These are phyloP conservation scores for Umbellularia californica DNA, from an alignment of 164 flowering plant species.

Conservation along the genomic window DNA sequence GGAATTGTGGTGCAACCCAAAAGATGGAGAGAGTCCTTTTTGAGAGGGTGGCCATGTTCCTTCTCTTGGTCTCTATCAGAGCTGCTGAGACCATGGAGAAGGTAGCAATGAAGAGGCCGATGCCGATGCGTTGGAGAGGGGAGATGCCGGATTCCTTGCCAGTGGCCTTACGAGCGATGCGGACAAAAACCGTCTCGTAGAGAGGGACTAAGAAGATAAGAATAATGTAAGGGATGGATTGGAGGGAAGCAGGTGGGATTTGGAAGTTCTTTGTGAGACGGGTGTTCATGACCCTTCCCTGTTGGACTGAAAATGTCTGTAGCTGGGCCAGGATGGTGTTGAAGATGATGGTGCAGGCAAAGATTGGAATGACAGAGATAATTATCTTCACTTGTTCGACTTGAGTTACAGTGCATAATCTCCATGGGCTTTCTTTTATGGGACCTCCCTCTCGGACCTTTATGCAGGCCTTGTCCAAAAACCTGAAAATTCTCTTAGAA, in stretches of 20 bases:
- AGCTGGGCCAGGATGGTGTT: conserved; percentile 77
- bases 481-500: conserved; percentile 36
- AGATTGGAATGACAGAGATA: conserved; percentile 57
- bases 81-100: conserved; percentile 83
- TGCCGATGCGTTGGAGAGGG: conserved; percentile 59
- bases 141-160: conserved; percentile 54
- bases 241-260: conserved; percentile 78
- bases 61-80: conserved; percentile 52
- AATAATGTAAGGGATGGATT: conserved; percentile 60
- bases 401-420: conserved; percentile 56
- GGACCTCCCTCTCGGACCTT: conserved; percentile 32
- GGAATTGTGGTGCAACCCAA: conserved; percentile 62
- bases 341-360: conserved; percentile 71
- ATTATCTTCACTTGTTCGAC: conserved; percentile 71
- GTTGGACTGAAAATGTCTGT: conserved; percentile 82
- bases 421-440: conserved; percentile 59
- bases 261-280: conserved; percentile 37
- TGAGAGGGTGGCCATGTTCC: conserved; percentile 20
- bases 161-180: conserved; percentile 45
- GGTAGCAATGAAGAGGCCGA: conserved; percentile 58
- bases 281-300: conserved; percentile 62
- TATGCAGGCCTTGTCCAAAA: conserved; percentile 92
- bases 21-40: conserved; percentile 39
- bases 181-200: conserved; percentile 59
- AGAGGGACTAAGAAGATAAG: conserved; percentile 69